A percentile compares a stretch with the other conserved stretches of the same genome.
These are phyloP conservation scores for Agaricus blazei DNA, from an alignment of 768 basidiomycete genomes.

Conservation along the genomic window DNA sequence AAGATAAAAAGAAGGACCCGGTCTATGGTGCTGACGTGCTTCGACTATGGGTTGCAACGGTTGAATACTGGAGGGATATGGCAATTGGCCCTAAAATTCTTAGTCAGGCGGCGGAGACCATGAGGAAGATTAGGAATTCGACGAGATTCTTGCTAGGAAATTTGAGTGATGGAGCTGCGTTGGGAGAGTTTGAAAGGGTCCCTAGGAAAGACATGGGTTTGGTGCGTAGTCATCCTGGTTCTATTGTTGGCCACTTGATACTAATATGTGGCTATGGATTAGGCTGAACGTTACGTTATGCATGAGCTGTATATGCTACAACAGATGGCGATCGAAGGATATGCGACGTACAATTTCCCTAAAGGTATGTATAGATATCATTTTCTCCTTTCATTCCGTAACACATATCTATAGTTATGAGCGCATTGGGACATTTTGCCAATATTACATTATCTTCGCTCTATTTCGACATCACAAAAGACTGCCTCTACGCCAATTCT, in stretches of 20 bases:
- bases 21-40: slow-evolving; percentile 84
- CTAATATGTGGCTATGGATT: neutral
- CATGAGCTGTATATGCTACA: slow-evolving; percentile 78
- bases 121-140: slow-evolving; percentile 84
- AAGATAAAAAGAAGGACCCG: slow-evolving; percentile 67
- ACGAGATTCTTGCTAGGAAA: slow-evolving; percentile 85
- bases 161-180: slow-evolving; percentile 36
- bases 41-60: slow-evolving; percentile 87
- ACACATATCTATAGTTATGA: slow-evolving; percentile 48
- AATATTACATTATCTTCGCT: slow-evolving; percentile 84
- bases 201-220: slow-evolving; percentile 50
- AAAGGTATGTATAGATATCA: slow-evolving; percentile 48
- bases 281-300: slow-evolving; percentile 87
- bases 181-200: slow-evolving; percentile 29
- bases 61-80: slow-evolving; percentile 87
- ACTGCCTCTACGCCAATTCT: slow-evolving; percentile 75
- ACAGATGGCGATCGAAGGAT: slow-evolving; percentile 58
- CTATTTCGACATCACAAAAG: slow-evolving; percentile 92
- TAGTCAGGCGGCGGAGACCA: slow-evolving; percentile 64
- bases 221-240: slow-evolving; percentile 35
- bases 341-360: slow-evolving; percentile 73
- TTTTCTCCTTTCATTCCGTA: neutral
- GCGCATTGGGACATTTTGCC: slow-evolving; percentile 67
- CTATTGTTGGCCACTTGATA: neutral
- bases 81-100: slow-evolving; percentile 78